Conservation (phyloP, 306 rosid species). For the Senna tora region DNA sequence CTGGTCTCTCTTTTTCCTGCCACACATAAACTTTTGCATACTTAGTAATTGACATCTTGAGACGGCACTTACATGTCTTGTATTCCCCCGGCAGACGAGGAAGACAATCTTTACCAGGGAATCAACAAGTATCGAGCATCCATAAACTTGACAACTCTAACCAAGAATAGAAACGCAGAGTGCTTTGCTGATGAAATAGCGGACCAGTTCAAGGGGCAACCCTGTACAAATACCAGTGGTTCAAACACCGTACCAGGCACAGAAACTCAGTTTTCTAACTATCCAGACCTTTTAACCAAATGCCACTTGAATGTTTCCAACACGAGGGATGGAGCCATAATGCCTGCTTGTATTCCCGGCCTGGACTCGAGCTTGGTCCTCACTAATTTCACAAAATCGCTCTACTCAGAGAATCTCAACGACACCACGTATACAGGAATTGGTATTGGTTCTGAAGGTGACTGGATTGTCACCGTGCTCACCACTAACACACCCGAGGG, state of each 20-base stretch:
- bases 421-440: slow-evolving; percentile 70
- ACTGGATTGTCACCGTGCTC: slow-evolving; percentile 83
- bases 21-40: not conserved
- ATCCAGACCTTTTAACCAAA: slow-evolving; percentile 63
- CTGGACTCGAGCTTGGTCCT: slow-evolving; percentile 63
- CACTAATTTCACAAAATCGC: slow-evolving; percentile 77
- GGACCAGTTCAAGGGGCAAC: slow-evolving; percentile 76
- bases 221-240: slow-evolving; percentile 89
- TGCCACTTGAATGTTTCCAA: slow-evolving; percentile 73
- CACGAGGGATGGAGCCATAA: slow-evolving; percentile 70
- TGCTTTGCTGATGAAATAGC: slow-evolving; percentile 82
- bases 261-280: slow-evolving; percentile 77
- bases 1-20: slow-evolving; percentile 37
- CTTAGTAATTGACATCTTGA: slow-evolving; percentile 16
- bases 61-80: slow-evolving; percentile 19
- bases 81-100: slow-evolving; percentile 59
- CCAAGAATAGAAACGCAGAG: slow-evolving; percentile 68
- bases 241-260: slow-evolving; percentile 90
- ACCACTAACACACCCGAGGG: slow-evolving; percentile 76
- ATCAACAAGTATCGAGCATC: slow-evolving; percentile 70
- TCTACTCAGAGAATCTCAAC: slow-evolving; percentile 69
- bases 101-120: slow-evolving; percentile 65
- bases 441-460: slow-evolving; percentile 75
- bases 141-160: slow-evolving; percentile 59
- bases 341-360: slow-evolving; percentile 89